Base-by-base conservation (phyloP, 2,329 filamentous ascomycete species). In the Trichoderma guizhouense region DNA sequence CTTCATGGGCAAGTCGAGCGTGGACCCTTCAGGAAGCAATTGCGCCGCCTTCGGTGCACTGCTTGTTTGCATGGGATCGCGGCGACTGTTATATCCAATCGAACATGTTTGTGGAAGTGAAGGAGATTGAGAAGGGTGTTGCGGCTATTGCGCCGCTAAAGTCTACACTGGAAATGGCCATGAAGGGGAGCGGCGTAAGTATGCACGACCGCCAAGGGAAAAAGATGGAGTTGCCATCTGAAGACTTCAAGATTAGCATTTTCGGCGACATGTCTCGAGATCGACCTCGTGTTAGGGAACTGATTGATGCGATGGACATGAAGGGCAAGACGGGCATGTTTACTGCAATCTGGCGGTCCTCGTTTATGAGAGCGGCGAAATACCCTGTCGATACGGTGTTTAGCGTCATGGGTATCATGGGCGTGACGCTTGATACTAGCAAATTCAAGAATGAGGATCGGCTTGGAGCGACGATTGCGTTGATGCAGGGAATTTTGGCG, bases 331-430 rank as follows among this genome's bases (percentile, higher is more conserved):
- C 39, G 12, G 67, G 67, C 57, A 69, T 69, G 67, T 62, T 26
- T n/a, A 69, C 67, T 2, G 67, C 67, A 3, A 69, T 69, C 9
- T 69, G 67, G 67, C 30, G 67, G 4, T 69, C 39, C 7, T 69
- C 67, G 1, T 69, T 69, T 7, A 69, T 69, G 67, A 30, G 67
- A 3, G 26, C 58, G 39, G 67, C 67, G 3, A 69, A 62, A 11
- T 69, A 36, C 5, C 67, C 67, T 7, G 67, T 69, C 9, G 67
- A 69, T 7, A 34, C 28, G 6, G 67, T 69, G 28, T 62, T 36
- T 8, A 69, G 67, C 21, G 51, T 62, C 8, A 69, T 69, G 67
- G 67, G 67, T 1, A 69, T 69, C 39, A 69, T 69, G 67, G 67
- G 67, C 3, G 67, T 69, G 55, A 69, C 67, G 57, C 57, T 69